phyloP scores from a whole-genome alignment of 345 rosid species.

The Citrus medica region DNA sequence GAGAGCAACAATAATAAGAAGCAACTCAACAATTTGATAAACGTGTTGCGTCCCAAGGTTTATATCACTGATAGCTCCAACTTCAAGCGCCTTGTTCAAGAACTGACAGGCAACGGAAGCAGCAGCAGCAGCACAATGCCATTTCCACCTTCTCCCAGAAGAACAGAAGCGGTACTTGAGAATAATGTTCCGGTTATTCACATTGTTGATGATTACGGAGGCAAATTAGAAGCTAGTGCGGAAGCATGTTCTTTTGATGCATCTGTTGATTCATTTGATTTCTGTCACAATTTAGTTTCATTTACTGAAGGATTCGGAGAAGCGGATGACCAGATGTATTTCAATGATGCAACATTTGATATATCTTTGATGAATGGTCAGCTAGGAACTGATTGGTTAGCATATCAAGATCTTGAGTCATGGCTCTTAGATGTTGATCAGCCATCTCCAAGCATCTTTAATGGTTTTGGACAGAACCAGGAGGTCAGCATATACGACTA shows the following conservation, averaged over 20 bases:
- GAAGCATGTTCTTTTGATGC: constrained; percentile 6
- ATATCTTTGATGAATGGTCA: neutral
- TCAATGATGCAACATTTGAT: neutral
- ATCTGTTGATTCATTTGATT: constrained; percentile 1
- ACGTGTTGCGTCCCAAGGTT: constrained; percentile 39
- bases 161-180: neutral
- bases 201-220: neutral
- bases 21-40: constrained; percentile 17
- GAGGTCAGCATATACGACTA: constrained; percentile 28
- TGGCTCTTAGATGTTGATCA: constrained; percentile 33
- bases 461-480: constrained; percentile 12
- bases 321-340: neutral
- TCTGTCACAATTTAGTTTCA: neutral
- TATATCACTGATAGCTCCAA: constrained; percentile 40
- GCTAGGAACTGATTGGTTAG: neutral
- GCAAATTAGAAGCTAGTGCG: neutral
- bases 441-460: neutral
- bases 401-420: constrained; percentile 26
- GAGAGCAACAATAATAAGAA: neutral
- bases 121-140: neutral
- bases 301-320: neutral
- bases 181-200: neutral
- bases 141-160: neutral
- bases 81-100: constrained; percentile 52
- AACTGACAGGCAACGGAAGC: constrained; percentile 33